Evolutionary conservation across 345 rosid genomes (phyloP).

Genomic region (thale cress (Arabidopsis thaliana)): DNA sequence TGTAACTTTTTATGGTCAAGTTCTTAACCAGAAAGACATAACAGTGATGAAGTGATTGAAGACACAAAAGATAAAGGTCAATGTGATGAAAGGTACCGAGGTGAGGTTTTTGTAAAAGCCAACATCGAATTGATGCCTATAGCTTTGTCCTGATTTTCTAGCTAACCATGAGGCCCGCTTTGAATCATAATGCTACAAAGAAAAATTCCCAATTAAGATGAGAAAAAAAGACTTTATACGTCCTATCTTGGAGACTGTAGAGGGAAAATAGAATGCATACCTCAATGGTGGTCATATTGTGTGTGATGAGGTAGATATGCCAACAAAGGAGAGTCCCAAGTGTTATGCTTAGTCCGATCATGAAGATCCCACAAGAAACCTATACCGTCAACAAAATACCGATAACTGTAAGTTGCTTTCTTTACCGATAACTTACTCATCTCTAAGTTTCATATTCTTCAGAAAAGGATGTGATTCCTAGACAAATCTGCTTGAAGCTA

Average conservation of each 20-base stretch:
- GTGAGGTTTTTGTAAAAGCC: conserved; percentile 66
- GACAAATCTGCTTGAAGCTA: conserved; percentile 10
- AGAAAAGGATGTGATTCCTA: background rate
- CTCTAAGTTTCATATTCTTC: background rate
- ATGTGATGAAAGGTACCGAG: conserved; percentile 51
- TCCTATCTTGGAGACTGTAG: background rate
- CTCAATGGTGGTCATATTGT: conserved; percentile 89
- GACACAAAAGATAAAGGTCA: conserved; percentile 4
- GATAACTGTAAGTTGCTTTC: background rate
- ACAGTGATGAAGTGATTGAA: background rate
- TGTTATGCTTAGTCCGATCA: conserved; percentile 53
- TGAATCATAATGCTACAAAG: conserved; percentile 68
- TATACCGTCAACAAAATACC: conserved; percentile 33
- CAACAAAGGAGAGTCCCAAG: conserved; percentile 77
- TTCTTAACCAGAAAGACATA: conserved; percentile 15
- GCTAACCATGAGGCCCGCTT: conserved; percentile 79
- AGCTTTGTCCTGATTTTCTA: conserved; percentile 81
- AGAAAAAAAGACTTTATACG: background rate
- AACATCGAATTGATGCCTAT: conserved; percentile 65
- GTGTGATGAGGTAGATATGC: conserved; percentile 77
- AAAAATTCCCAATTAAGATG: conserved; percentile 2
- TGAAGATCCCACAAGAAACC: conserved; percentile 57
- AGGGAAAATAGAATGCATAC: conserved; percentile 39
- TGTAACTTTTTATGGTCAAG: conserved; percentile 20
- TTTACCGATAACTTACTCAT: background rate